phyloP scores from a whole-genome alignment of 257 asterid genomes.

The Henckelia pumila region DNA sequence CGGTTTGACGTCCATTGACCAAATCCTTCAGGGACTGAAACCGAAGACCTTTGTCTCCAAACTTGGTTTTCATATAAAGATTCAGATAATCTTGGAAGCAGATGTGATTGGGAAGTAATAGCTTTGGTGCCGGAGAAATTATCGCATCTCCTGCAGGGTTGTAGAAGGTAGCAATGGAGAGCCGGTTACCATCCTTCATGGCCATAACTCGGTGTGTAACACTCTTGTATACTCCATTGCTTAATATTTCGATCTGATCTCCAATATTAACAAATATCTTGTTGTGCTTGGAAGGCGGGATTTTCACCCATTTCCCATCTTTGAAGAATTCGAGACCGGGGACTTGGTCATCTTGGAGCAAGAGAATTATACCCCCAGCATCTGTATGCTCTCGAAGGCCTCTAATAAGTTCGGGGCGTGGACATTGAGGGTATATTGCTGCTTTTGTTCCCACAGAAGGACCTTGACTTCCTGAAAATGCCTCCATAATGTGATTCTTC shows the following conservation, averaged over 20 bases:
- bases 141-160: conserved; percentile 77
- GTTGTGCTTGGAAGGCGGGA: conserved; percentile 79
- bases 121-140: conserved; percentile 69
- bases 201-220: conserved; percentile 75
- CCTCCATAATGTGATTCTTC: conserved; percentile 53
- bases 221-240: conserved; percentile 79
- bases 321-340: conserved; percentile 82
- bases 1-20: conserved; percentile 26
- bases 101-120: conserved; percentile 48
- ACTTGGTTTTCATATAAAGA: conserved; percentile 60
- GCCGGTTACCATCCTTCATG: conserved; percentile 62
- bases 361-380: conserved; percentile 84
- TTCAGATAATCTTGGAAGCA: conserved; percentile 67
- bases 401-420: conserved; percentile 58
- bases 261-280: conserved; percentile 71
- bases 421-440: conserved; percentile 77
- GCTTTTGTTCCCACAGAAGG: conserved; percentile 79
- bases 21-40: conserved; percentile 58
- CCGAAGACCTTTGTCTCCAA: conserved; percentile 60
- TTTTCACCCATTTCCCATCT: conserved; percentile 80
- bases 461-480: conserved; percentile 62
- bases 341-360: conserved; percentile 85
- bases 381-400: conserved; percentile 93
- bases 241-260: conserved; percentile 72
- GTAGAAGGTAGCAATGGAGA: conserved; percentile 86